A percentile compares a stretch with the other conserved stretches of the same genome.
phyloP scores from a whole-genome alignment of 306 rosid genomes.

The Lathyrus tuberosus region DNA sequence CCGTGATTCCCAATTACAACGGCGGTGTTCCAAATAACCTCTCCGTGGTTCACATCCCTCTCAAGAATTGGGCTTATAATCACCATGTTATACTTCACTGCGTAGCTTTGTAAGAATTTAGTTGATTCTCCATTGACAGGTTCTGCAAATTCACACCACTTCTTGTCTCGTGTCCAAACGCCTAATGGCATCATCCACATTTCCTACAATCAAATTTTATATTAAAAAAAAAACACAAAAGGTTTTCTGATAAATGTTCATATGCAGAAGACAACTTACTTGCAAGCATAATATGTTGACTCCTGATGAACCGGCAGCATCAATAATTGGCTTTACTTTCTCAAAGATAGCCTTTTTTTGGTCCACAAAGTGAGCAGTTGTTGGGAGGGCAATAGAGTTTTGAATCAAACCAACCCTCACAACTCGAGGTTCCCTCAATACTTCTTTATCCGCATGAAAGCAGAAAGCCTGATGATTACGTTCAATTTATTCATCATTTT shows the following conservation, averaged over 20 bases:
- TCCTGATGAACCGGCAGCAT: conserved; percentile 82
- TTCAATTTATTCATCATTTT: too few relatives aligned
- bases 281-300: conserved; percentile 92
- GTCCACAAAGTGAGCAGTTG: conserved; percentile 68
- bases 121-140: conserved; percentile 84
- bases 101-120: conserved; percentile 63
- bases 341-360: conserved; percentile 75
- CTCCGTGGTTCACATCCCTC: conserved; percentile 91
- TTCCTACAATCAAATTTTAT: conserved; percentile 56
- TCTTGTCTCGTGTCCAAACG: conserved; percentile 88
- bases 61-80: conserved; percentile 87
- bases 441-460: conserved; percentile 74
- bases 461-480: conserved; percentile 61
- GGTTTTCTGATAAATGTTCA: background rate
- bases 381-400: conserved; percentile 78
- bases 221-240: background rate
- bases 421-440: conserved; percentile 68
- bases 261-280: conserved; percentile 39
- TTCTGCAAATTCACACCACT: conserved; percentile 98
- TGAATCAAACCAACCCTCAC: conserved; percentile 95
- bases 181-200: conserved; percentile 98
- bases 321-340: conserved; percentile 76
- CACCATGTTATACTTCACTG: conserved; percentile 82
- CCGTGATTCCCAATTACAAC: conserved; percentile 84
- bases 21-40: conserved; percentile 86